Percentiles rank a stretch among this genome's conserved stretches.
Conservation (phyloP, 2,329 filamentous ascomycete genomes). For the Scytalidium sp. region DNA sequence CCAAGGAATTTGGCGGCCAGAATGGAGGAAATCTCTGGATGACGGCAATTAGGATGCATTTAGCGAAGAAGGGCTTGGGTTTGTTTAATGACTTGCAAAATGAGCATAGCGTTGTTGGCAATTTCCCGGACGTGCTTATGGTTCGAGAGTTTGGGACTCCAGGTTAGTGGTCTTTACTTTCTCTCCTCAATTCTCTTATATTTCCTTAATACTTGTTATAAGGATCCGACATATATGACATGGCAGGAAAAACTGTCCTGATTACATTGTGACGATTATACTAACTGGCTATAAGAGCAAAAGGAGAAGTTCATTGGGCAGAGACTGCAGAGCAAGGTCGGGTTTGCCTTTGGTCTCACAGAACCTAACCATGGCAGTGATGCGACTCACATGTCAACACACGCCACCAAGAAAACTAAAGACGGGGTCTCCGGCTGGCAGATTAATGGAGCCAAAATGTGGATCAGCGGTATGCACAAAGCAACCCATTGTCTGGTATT, state of each 20-base stretch:
- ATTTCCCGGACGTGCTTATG: slow-evolving; percentile 62
- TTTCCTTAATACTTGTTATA: too few relatives aligned
- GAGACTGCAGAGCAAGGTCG: slow-evolving; percentile 48
- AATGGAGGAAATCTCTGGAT: slow-evolving; percentile 56
- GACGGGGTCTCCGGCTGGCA: slow-evolving; percentile 45
- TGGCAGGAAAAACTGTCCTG: too few relatives aligned
- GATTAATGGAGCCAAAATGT: slow-evolving; percentile 59
- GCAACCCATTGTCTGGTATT: slow-evolving; percentile 63
- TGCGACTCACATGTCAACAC: slow-evolving; percentile 60
- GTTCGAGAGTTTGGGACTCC: slow-evolving; percentile 54
- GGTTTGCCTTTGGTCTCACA: slow-evolving; percentile 59
- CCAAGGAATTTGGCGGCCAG: slow-evolving; percentile 51
- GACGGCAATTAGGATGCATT: slow-evolving; percentile 58
- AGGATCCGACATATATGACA: too few relatives aligned
- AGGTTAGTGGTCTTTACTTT: slow-evolving; percentile 5
- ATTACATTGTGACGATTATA: too few relatives aligned
- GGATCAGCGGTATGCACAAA: slow-evolving; percentile 62
- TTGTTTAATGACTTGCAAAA: slow-evolving; percentile 64
- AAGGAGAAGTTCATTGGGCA: slow-evolving; percentile 50
- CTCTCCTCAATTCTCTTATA: background rate
- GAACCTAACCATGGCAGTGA: slow-evolving; percentile 61
- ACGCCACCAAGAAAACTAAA: slow-evolving; percentile 39
- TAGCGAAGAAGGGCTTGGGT: slow-evolving; percentile 56
- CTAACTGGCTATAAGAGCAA: too few relatives aligned
- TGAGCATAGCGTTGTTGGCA: slow-evolving; percentile 60